Base-by-base conservation (phyloP, 495 filamentous ascomycete species). In the Endocarpon pusillum region DNA sequence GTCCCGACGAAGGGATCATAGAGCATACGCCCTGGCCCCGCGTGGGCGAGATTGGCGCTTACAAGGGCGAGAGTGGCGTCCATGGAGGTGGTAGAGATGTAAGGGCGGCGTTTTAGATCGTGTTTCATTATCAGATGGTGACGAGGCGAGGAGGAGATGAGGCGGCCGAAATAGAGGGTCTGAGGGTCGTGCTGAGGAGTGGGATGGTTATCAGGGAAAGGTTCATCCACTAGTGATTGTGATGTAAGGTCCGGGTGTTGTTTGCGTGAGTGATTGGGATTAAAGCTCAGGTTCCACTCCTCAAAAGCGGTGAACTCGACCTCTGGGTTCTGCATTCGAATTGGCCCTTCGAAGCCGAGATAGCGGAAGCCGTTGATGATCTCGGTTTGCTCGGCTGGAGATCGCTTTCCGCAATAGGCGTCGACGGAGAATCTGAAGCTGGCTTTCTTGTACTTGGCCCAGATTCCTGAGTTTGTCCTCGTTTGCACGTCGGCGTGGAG, bases 1-100 rank as follows among this genome's bases (percentile, higher is more conserved):
- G 89, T 94, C 3, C 89, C 89, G 16, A 86, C 82, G 45, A 99
- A 96, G 0, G 89, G 89, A 49, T 99, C 89, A 41, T 81, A 96
- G 46, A 83, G 71, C 2, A 94, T 41, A 51, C 79, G 91, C 1
- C 79, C 84, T 0, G 85, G 80, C 0, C 59, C 78, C 1, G 84
- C 81, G 10, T 78, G 71, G 0, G 82, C 76, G 33, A 99, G 69
- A 49, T 99, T 99, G 1, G 85, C 86, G 0, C 85, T 96, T 17
- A 99, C 62, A 1, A 99, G 70, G 17, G 81, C 76, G 25, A 99
- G 60, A 48, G 94, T 91, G 0, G 91, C 77, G 51, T 96, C 89
- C 86, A 99, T 94, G 9, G 78, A 83, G 0, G 89, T 99, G 0
- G 86, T 96, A 45, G 78, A 81, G 45, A 99, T 94, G 48, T 96